Base-by-base conservation (phyloP, 2,329 filamentous ascomycete genomes). In the Aspergillus nomiae region DNA sequence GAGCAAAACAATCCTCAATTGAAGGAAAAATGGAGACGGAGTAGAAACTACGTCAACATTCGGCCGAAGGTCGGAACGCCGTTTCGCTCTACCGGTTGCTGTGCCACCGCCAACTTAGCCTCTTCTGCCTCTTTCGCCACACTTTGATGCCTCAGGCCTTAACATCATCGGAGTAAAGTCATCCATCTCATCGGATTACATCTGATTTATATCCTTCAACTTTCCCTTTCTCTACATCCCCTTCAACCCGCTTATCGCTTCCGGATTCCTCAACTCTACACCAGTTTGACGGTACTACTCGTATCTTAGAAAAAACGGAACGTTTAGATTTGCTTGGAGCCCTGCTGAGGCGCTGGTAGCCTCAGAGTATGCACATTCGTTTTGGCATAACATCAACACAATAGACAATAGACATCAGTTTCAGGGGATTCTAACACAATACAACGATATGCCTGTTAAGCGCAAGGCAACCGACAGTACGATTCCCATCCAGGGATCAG, bases 401-500 rank as follows among this genome's bases (percentile, higher is more conserved):
- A 68, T 67, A 70, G 67, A 69, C 56, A 56, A 62, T 67, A 65
- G 59, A 68, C 54, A 51, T 61, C 50, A 21, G 55, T 53, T 50
- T 24, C 30, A 38, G 51, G 51, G 32, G n/a, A 55, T 38, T 30
- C 45, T 53, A 60, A 55, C 55, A 48, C 62, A 48, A 36, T 32
- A 56, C 32, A 57, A 61, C 26, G 59, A 54, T 62, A 92, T 92
- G 90, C 86, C 90, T 66, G 82, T 85, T 21, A 92, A 92, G 80
- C 85, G 90, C 74, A 92, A 92, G 81, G 89, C 89, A 64, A 71
- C 81, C 68, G 79, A 82, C 59, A 82, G 82, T 84, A 81, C 77
- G 77, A 70, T 66, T 61, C 24, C 62, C 66, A 71, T 66, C 69
- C 73, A 58, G 64, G 68, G 54, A 56, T 54, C 57, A 56, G 58